Base-by-base conservation (phyloP, 768 basidiomycete genomes). In the Favolaschia claudopus region DNA sequence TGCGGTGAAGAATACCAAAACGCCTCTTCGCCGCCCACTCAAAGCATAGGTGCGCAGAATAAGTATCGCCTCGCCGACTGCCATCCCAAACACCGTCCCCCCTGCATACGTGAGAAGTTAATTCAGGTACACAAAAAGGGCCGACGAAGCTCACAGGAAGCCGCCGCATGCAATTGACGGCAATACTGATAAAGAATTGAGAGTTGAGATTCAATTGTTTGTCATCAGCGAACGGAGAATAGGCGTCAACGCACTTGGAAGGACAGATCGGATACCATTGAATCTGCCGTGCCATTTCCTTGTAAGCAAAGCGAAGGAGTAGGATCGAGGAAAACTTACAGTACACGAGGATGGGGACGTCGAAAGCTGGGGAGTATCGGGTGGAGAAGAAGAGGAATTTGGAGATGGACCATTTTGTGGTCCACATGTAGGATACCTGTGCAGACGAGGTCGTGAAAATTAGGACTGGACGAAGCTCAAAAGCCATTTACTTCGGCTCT, bases 331-430 rank as follows among this genome's bases (percentile, higher is more conserved):
- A 25, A 20, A 8, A 19, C 62, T 46, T n/a, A 58, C 62, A 63
- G 24, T 63, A 63, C 9, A 63, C 15, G 29, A 58, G 25, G 3
- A 63, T 24, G 20, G 62, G 62, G 5, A 63, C 62, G 34, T 63
- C 62, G 39, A 63, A 63, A 22, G 31, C 32, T 32, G 62, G 62
- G 37, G 62, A 58, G 42, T 63, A 63, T 17, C 62, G 62, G 3
- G 62, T 43, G 27, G 39, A 29, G 52, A 58, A 55, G 32, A 54
- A 63, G 9, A 63, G 62, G 29, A 53, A 22, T 29, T 58, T 63
- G 25, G 62, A 39, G 7, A 55, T 22, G 5, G 62, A 48, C 52
- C 51, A 58, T 25, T 44, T 44, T 37, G 56, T 54, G 19, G 33
- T 33, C 62, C 62, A 63, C 47, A 63, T 63, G 17, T 55, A 48